Percentiles rank a stretch among this genome's conserved stretches.
Evolutionary conservation across 139 green algal species (phyloP).

Genomic region (Coccomyxa sp.): DNA sequence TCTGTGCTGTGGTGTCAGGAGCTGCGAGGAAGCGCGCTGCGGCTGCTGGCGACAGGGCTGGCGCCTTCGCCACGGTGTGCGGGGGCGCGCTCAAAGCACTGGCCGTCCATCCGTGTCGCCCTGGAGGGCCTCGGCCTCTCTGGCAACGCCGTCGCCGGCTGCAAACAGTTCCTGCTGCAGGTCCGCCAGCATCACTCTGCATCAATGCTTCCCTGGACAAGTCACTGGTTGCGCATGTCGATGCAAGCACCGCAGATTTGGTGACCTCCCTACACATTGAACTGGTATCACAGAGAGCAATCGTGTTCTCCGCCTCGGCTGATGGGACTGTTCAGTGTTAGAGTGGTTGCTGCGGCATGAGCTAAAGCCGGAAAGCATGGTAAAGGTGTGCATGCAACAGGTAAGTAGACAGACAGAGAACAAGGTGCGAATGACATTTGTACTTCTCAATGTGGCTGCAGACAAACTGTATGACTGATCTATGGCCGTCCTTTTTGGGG

Average conservation of each 20-base stretch:
- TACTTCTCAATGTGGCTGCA: too few relatives aligned
- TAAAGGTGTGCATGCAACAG: too few relatives aligned
- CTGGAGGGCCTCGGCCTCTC: constrained; percentile 63
- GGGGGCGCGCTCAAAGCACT: constrained; percentile 30
- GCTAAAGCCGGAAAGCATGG: too few relatives aligned
- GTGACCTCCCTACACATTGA: neutral
- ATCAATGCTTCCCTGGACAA: neutral
- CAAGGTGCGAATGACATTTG: too few relatives aligned
- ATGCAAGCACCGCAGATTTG: neutral
- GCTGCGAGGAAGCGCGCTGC: constrained; percentile 23
- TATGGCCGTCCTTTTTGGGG: too few relatives aligned
- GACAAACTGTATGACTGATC: too few relatives aligned
- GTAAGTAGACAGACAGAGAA: too few relatives aligned
- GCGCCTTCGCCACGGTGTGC: constrained; percentile 22
- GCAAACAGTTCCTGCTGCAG: constrained; percentile 44
- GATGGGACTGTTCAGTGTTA: too few relatives aligned
- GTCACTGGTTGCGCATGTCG: neutral
- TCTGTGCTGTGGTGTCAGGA: constrained; percentile 15
- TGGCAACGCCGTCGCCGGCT: constrained; percentile 38
- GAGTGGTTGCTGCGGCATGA: too few relatives aligned
- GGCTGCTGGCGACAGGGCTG: constrained; percentile 45
- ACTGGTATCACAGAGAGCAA: too few relatives aligned
- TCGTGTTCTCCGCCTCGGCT: too few relatives aligned
- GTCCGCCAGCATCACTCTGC: neutral
- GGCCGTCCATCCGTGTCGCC: constrained; percentile 49